Evolutionary conservation across 176 grass and related monocot genomes (phyloP).

Genomic region (Avena sativa): DNA sequence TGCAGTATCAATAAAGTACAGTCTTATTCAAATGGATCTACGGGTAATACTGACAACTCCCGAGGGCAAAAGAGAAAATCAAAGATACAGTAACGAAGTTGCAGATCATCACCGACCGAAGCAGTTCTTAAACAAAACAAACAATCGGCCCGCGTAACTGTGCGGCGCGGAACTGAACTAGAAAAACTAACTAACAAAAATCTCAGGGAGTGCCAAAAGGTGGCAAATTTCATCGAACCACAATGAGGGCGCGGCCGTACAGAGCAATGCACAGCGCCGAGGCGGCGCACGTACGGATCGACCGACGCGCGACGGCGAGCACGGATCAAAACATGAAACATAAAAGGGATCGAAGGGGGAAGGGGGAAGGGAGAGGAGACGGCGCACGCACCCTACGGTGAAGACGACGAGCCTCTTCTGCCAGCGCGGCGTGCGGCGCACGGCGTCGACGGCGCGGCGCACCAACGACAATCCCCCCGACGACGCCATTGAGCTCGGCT

Average conservation of each 20-base stretch:
- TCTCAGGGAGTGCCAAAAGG: background rate
- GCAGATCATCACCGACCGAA: background rate
- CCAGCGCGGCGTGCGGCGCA: slow-evolving; percentile 50
- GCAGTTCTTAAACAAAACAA: background rate
- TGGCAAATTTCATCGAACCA: background rate
- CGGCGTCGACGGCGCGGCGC: slow-evolving; percentile 39
- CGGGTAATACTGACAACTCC: background rate
- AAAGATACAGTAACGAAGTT: background rate
- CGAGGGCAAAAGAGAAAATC: background rate
- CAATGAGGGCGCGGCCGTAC: background rate
- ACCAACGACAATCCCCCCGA: slow-evolving; percentile 27
- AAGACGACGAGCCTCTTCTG: slow-evolving; percentile 58
- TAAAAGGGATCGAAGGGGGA: background rate
- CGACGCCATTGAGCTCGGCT: slow-evolving; percentile 19
- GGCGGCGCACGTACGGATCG: slow-evolving; percentile 3
- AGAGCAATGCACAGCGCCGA: background rate
- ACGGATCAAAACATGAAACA: background rate
- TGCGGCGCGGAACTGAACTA: background rate
- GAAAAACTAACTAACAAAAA: background rate
- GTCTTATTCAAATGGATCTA: background rate
- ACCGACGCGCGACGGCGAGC: background rate
- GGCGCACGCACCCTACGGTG: slow-evolving; percentile 57
- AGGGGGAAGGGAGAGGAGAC: background rate
- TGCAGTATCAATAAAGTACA: background rate
- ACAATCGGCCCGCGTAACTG: background rate